phyloP scores from a whole-genome alignment of 2,329 filamentous ascomycete genomes.

The Fusarium sulawesiense region DNA sequence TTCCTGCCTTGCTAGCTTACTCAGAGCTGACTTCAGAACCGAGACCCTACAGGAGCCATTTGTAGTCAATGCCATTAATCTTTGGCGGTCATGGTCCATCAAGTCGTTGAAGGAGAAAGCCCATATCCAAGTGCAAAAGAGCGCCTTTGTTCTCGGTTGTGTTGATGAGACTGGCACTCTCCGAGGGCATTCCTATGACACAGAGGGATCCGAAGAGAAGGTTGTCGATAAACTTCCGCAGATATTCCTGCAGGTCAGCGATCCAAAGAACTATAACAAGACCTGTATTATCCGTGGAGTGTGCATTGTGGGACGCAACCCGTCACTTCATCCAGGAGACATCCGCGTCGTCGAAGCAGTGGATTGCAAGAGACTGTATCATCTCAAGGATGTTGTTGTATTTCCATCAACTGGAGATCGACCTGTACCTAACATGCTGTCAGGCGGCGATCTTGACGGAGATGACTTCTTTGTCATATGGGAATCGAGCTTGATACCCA shows the following conservation, averaged over 20 bases:
- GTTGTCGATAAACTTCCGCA: conserved; percentile 74
- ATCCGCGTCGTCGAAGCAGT: conserved; percentile 89
- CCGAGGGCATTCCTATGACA: conserved; percentile 73
- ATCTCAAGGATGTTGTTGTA: conserved; percentile 87
- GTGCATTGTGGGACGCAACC: conserved; percentile 90
- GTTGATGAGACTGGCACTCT: conserved; percentile 85
- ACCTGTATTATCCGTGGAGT: conserved; percentile 78
- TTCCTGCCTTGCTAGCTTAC: conserved; percentile 77
- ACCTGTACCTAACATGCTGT: conserved; percentile 92
- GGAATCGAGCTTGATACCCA: conserved; percentile 80
- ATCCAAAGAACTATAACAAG: conserved; percentile 61
- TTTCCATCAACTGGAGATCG: conserved; percentile 85
- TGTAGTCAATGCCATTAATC: conserved; percentile 77
- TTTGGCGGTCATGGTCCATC: conserved; percentile 91
- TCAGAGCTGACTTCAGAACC: conserved; percentile 82
- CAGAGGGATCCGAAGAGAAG: conserved; percentile 54
- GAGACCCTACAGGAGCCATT: conserved; percentile 77
- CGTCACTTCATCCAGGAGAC: conserved; percentile 92
- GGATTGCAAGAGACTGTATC: conserved; percentile 75
- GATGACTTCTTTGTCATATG: conserved; percentile 97
- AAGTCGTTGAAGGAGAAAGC: conserved; percentile 95
- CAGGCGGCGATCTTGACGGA: conserved; percentile 93
- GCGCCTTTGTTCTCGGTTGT: conserved; percentile 88
- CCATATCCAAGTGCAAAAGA: conserved; percentile 81
- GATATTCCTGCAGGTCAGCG: conserved; percentile 87